Percentiles rank a stretch among this genome's conserved stretches.
Conservation (phyloP, 768 basidiomycete genomes). For the Mycena latifolia region DNA sequence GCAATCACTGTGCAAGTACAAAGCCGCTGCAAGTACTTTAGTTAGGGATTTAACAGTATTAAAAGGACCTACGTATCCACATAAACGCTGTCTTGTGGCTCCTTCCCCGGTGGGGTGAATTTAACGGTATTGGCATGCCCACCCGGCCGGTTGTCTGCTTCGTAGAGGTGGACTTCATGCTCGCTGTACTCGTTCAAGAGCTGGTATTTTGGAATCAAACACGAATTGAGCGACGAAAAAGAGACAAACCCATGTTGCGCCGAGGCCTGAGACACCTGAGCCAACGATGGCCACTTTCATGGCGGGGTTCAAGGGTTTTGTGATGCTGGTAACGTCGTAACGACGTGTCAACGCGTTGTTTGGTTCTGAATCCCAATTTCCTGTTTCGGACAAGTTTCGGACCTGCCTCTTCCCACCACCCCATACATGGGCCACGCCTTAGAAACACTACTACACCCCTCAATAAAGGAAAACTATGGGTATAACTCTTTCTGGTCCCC, state of each 20-base stretch:
- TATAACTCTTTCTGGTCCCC: too few species aligned
- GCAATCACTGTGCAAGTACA: slow-evolving; percentile 48
- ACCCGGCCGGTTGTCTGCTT: slow-evolving; percentile 74
- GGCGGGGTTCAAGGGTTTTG: background rate
- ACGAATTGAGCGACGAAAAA: background rate
- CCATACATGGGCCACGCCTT: too few species aligned
- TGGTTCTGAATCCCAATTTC: too few species aligned
- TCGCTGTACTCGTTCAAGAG: slow-evolving; percentile 80
- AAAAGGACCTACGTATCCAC: slow-evolving; percentile 75
- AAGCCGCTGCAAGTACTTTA: slow-evolving; percentile 60
- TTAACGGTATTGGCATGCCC: slow-evolving; percentile 84
- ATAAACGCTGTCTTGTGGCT: slow-evolving; percentile 52
- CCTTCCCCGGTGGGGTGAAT: slow-evolving; percentile 56
- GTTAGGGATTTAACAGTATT: background rate
- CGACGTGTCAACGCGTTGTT: background rate
- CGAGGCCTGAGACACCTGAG: slow-evolving; percentile 84
- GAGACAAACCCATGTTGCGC: slow-evolving; percentile 74
- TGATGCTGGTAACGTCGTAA: background rate
- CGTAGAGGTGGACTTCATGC: slow-evolving; percentile 82
- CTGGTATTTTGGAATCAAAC: slow-evolving; percentile 44
- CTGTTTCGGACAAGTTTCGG: too few species aligned
- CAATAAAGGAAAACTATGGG: too few species aligned
- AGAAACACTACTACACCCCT: too few species aligned
- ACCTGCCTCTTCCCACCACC: too few species aligned
- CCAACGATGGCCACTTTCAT: slow-evolving; percentile 83